Evolutionary conservation across 2,329 filamentous ascomycete genomes (phyloP), one percentile per base, ranked within the genome.

Genomic region (Penicillium glabrum): DNA sequence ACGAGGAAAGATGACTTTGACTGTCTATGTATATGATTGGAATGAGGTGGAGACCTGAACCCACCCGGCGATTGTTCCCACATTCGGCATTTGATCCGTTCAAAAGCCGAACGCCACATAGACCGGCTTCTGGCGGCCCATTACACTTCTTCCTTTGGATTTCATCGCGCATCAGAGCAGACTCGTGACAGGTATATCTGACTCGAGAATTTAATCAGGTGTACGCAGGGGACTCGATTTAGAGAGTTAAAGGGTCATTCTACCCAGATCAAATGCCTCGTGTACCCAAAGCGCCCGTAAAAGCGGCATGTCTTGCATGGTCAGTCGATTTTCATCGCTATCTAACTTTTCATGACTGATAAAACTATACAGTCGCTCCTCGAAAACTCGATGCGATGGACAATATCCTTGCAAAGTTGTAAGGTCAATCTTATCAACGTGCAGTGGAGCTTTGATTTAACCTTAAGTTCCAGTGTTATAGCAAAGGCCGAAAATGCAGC

Each of bases 311-410:
- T 27, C 50, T 65, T 33, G 55, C 60, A 35, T 65, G 63, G 61
- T 65, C 21, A 35, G 51, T 14, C 3, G 13, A 21, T 37, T 50
- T 23, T 23, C 26, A 23, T 2, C 5, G 11, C 16, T 41, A 19
- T 21, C 16, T 11, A 16, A 10, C 9, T 3, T n/a, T 33, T 26
- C 9, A 31, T n/a, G 10, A 33, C 48, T 27, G 41, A 46, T 13
- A 19, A 45, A n/a, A 21, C n/a, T 41, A 14, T 45, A 10, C 33
- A 66, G 65, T 43, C 65, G 65, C 46, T 52, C 63, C 5, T 59
- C 56, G 26, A 69, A 68, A 37, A 69, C 60, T 31, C 62, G 64
- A n/a, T 69, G 66, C 43, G 63, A 69, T 26, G 66, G 65, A 19
- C 57, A 61, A 23, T 44, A 53, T 13, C 65, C 65, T 14, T 68